Base-by-base conservation (phyloP, 2,329 filamentous ascomycete genomes). In the Alternaria gansuensis region DNA sequence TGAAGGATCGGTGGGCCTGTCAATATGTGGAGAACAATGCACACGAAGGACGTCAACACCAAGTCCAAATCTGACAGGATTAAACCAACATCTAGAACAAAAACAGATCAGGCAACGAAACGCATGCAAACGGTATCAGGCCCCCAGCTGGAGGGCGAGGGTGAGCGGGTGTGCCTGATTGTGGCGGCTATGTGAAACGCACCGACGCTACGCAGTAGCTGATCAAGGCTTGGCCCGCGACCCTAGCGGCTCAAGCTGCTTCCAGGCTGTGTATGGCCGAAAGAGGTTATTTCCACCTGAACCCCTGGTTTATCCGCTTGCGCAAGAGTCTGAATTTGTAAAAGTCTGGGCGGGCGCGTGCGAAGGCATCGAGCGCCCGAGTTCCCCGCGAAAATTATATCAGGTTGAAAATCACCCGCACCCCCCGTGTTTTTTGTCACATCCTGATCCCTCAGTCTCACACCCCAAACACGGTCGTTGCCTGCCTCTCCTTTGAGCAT, bases 121-220 rank as follows among this genome's bases (percentile, higher is more conserved):
- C 37, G 34, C 29, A 29, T 21, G 48, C 49, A 57, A 57, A 57
- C 54, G 28, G 48, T 23, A 10, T 21, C 21, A 33, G 14, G 29
- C 37, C 49, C 49, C 49, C 28, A 43, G 49, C 39, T 36, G 26
- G 14, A 33, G 31, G 23, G 29, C 39, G 46, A 34, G 28, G 34
- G 44, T 43, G 43, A 50, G 56, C 56, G 56, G 56, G 45, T 51
- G 56, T 59, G 45, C 56, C 56, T 59, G 51, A 55, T 36, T 34
- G 56, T 59, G 56, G 51, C 56, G 56, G 51, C 51, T 59, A 59
- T 9, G 51, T 59, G 56, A 55, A 59, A 59, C 51, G 28, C 51
- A 40, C 51, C 48, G 46, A 45, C 51, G 28, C 37, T 31, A 31
- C 45, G 40, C 52, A 11, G 39, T 55, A 51, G 56, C 56, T 50